Evolutionary conservation across 2,329 filamentous ascomycete species (phyloP), one percentile per base, ranked within the genome.

Genomic region (Plectosphaerella sp.): DNA sequence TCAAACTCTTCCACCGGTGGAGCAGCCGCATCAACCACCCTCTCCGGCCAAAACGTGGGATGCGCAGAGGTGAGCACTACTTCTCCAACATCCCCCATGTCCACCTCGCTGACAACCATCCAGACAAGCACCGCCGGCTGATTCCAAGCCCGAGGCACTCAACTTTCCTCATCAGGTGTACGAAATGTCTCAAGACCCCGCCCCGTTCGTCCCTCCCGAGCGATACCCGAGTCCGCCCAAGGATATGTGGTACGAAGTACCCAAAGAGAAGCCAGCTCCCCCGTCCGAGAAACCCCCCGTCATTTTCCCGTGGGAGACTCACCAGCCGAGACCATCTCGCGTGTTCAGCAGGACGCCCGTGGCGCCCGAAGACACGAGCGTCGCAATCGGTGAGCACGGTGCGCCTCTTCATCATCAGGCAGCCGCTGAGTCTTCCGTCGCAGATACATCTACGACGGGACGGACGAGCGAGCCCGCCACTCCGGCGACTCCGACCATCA

Each of bases 251-350:
- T 96, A 94, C 65, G 76, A 93, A 61, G 80, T 95, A 36, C 91
- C 91, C 5, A 83, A 78, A 57, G 78, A 82, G 53, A 74, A 75
- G 16, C 82, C 83, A 20, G 77, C 82, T 47, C 73, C 68, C 22
- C 61, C 64, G n/a, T 59, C 78, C 43, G 75, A 84, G 57, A 80
- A 74, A 55, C 80, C 85, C 14, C 78, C 80, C 47, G 79, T 85
- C 3, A 86, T 97, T 47, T 99, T 99, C 67, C 94, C 94, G 1
- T 99, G 94, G 94, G 94, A 99, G 68, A 72, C 70, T 42, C 74
- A 85, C 53, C 82, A 81, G 55, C 78, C 86, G 12, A 82, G 76
- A 61, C 72, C 84, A 5, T 74, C 81, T 12, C 82, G 89, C 58
- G 77, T 85, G 12, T 94, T 92, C 62, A 71, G 75, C 28, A 36